Evolutionary conservation across 2,329 filamentous ascomycete species (phyloP).

Genomic region (Berkeleyomyces rouxiae): DNA sequence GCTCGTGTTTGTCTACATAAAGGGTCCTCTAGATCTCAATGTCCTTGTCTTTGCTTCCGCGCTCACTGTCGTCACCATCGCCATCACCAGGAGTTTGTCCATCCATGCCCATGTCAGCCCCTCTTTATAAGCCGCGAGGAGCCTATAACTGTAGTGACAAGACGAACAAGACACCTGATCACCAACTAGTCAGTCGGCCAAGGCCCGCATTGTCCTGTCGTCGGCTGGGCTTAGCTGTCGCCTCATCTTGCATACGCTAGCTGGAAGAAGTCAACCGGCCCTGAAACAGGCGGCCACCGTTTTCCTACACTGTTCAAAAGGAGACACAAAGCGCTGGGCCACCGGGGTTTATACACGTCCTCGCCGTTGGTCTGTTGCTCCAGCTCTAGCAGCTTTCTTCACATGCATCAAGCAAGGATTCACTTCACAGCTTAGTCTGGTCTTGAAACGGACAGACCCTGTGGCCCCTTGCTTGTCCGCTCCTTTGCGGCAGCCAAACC

Average conservation of each 20-base stretch:
- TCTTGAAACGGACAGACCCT: not conserved
- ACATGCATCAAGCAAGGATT: not conserved
- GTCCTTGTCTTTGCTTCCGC: not conserved
- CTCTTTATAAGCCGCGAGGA: too few species aligned
- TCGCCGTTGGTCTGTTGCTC: not conserved
- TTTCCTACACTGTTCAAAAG: not conserved
- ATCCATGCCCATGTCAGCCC: too few species aligned
- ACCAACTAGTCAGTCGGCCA: too few species aligned
- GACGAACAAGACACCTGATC: too few species aligned
- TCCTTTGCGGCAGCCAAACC: not conserved
- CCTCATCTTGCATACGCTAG: too few species aligned
- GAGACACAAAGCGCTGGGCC: not conserved
- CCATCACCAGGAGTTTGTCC: too few species aligned
- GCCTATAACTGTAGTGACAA: too few species aligned
- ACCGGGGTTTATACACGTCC: not conserved
- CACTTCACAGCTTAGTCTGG: not conserved
- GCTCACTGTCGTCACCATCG: too few species aligned
- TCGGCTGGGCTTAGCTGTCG: too few species aligned
- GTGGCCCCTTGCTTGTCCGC: not conserved
- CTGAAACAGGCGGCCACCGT: slow-evolving; percentile 6
- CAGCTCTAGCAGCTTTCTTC: not conserved
- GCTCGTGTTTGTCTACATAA: too few species aligned
- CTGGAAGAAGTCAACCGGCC: not conserved
- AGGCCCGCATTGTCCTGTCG: too few species aligned
- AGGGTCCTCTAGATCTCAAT: too few species aligned